Conservation (phyloP, 2,329 filamentous ascomycete genomes). For the Sclerotinia glacialis region DNA sequence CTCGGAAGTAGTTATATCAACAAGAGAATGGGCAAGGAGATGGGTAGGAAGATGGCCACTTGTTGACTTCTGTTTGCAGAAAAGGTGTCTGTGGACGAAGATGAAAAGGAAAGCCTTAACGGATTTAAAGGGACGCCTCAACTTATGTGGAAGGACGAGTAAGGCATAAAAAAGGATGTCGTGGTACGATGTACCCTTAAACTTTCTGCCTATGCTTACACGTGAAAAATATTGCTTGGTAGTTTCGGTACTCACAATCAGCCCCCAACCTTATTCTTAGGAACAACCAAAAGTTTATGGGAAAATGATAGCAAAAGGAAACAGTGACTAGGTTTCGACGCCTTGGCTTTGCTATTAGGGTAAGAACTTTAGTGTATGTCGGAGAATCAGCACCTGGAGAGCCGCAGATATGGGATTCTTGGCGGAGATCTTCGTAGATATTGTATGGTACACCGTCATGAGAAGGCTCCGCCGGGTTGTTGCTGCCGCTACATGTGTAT, state of each 20-base stretch:
- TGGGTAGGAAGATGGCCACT: neutral
- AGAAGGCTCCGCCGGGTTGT: neutral
- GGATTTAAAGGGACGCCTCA: neutral
- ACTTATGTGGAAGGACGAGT: neutral
- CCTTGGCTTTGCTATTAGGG: slow-evolving; percentile 7
- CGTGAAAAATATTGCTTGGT: neutral
- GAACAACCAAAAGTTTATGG: neutral
- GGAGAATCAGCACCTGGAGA: slow-evolving; percentile 11
- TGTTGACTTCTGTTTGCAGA: neutral
- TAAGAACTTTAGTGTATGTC: slow-evolving; percentile 1
- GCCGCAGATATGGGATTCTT: slow-evolving; percentile 16
- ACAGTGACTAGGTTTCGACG: neutral
- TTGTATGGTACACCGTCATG: neutral
- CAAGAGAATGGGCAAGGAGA: neutral
- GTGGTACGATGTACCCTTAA: neutral
- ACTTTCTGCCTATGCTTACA: slow-evolving; percentile 9
- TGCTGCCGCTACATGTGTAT: neutral
- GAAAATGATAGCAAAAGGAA: neutral
- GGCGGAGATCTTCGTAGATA: neutral
- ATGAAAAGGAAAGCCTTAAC: neutral
- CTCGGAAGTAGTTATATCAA: neutral
- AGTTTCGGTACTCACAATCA: neutral
- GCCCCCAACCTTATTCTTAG: neutral
- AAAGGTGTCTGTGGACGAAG: neutral
- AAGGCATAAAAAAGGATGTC: neutral